Evolutionary conservation across 1,284 basidiomycete species (phyloP).

Genomic region (Albatrellus sp.): DNA sequence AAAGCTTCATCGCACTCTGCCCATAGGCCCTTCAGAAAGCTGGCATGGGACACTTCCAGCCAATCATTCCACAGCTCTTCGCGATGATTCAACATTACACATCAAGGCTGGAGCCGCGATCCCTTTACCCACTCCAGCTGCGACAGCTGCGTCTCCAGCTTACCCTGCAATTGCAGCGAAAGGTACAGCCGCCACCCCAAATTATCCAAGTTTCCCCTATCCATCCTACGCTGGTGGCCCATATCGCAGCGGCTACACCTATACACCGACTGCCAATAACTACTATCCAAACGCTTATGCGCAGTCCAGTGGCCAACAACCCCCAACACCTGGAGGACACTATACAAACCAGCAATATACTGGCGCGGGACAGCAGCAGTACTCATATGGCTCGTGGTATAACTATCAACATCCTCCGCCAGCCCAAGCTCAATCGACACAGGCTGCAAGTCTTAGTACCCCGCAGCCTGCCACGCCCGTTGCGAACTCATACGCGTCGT

Average conservation of each 20-base stretch:
- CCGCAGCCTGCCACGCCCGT: slow-evolving; percentile 25
- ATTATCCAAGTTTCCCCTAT: slow-evolving; percentile 17
- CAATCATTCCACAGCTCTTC: slow-evolving; percentile 41
- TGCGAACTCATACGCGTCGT: slow-evolving; percentile 23
- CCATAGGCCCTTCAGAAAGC: slow-evolving; percentile 40
- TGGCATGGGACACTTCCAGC: slow-evolving; percentile 68
- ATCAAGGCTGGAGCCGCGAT: slow-evolving; percentile 38
- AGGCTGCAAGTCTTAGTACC: slow-evolving; percentile 11
- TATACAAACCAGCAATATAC: slow-evolving; percentile 12
- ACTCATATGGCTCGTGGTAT: slow-evolving; percentile 23
- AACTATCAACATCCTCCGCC: slow-evolving; percentile 16
- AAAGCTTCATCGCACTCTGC: slow-evolving; percentile 57
- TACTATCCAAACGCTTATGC: slow-evolving; percentile 16
- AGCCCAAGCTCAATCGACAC: background rate
- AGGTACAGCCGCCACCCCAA: slow-evolving; percentile 7
- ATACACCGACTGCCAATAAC: slow-evolving; percentile 14
- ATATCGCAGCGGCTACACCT: slow-evolving; percentile 19
- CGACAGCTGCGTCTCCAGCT: slow-evolving; percentile 11
- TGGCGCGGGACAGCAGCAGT: slow-evolving; percentile 17
- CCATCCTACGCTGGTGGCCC: slow-evolving; percentile 14
- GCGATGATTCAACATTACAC: slow-evolving; percentile 57
- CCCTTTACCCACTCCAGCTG: slow-evolving; percentile 17
- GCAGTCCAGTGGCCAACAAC: slow-evolving; percentile 4
- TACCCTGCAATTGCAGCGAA: slow-evolving; percentile 12
- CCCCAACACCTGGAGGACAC: slow-evolving; percentile 10